Base-by-base conservation (phyloP, 306 rosid species). In the Spatholobus suberectus region DNA sequence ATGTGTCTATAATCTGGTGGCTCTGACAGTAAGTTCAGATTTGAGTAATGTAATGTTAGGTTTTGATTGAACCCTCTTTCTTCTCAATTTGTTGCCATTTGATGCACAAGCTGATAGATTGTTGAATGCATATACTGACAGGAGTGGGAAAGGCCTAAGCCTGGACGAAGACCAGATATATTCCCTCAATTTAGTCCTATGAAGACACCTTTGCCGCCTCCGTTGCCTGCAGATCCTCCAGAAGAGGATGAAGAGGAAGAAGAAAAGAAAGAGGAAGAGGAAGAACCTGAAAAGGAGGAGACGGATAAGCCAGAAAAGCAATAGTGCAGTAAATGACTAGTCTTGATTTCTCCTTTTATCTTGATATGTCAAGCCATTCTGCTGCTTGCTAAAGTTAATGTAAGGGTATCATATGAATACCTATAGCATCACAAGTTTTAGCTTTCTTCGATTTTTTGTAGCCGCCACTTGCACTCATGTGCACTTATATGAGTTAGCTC, bases 191-290 rank as follows among this genome's bases (percentile, higher is more conserved):
- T 87, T 62, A 85, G 90, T 82, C 90, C 90, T 43, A 87, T 87
- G 90, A 87, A 87, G 86, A 82, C 90, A 78, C 90, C 90, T 35
- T 85, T 88, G 75, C 90, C 90, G 3, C 81, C 90, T 26, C 90
- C 90, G 17, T 15, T 85, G 78, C 90, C 90, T 3, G 83, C 87
- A 2, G 90, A 88, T 82, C 90, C 88, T 70, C 90, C 88, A 0
- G 83, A 82, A 75, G 88, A 82, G 75, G 90, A 88, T 26, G 90
- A 85, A 52, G 90, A 81, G 23, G 86, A 82, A 37, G 83, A 83
- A 61, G 86, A 87, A 61, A 35, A 87, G 70, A 77, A 47, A 63
- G 79, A 85, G 79, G 83, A 85, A 81, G 86, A 87, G 83, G 90
- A 75, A 75, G 79, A 84, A 34, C 88, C 90, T 74, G 90, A 85